Conservation (phyloP, 805 yeast genomes). For the Clavispora vitiphila region DNA sequence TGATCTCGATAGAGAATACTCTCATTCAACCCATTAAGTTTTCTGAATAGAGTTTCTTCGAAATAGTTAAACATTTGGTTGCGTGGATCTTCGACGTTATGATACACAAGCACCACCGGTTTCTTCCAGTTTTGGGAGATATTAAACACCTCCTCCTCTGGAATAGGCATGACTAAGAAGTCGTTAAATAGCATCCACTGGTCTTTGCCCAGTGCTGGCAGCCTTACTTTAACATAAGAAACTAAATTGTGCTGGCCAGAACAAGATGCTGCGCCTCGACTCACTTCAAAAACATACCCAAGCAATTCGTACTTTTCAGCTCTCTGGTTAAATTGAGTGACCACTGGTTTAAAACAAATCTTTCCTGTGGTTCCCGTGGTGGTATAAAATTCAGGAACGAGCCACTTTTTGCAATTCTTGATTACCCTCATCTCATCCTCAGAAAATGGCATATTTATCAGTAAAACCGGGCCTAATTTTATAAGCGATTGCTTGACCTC, state of each 20-base stretch:
- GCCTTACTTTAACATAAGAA: slow-evolving; percentile 46
- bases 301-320: slow-evolving; percentile 52
- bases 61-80: slow-evolving; percentile 40
- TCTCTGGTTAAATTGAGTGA: slow-evolving; percentile 25
- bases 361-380: slow-evolving; percentile 29
- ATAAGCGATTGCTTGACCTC: slow-evolving; percentile 49
- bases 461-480: slow-evolving; percentile 60
- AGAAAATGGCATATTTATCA: slow-evolving; percentile 53
- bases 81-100: slow-evolving; percentile 40
- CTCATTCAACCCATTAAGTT: slow-evolving; percentile 41
- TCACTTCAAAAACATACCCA: slow-evolving; percentile 68
- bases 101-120: slow-evolving; percentile 69
- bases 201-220: slow-evolving; percentile 19
- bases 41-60: slow-evolving; percentile 19
- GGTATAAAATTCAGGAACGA: slow-evolving; percentile 54
- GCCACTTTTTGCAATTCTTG: slow-evolving; percentile 50
- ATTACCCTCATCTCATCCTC: slow-evolving; percentile 52
- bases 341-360: slow-evolving; percentile 31
- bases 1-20: slow-evolving; percentile 68
- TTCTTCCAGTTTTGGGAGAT: slow-evolving; percentile 75
- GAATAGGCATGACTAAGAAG: slow-evolving; percentile 73
- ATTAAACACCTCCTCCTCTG: slow-evolving; percentile 74
- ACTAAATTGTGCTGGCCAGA: slow-evolving; percentile 54
- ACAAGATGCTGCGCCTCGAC: slow-evolving; percentile 35
- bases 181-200: slow-evolving; percentile 88